Evolutionary conservation across 495 filamentous ascomycete genomes (phyloP), one percentile per base, ranked within the genome.

Genomic region (Penicillium silybi): DNA sequence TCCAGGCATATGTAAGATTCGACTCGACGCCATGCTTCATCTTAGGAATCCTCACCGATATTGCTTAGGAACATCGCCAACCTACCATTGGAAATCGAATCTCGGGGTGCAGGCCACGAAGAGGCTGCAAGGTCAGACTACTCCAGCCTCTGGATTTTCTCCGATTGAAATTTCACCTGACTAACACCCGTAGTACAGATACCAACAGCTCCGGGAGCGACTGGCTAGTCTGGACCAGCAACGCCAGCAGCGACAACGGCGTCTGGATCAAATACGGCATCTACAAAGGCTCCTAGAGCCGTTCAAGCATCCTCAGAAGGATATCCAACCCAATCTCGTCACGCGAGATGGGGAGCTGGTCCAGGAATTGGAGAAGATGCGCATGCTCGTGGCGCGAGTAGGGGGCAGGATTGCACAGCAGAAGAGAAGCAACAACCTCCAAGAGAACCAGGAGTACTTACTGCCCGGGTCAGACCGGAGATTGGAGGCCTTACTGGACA

Each of bases 281-380:
- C 72, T 90, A 40, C 75, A 78, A 38, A 66, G 63, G 6, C 61
- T 88, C n/a, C 64, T 91, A 0, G 72, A 74, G 34, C 83, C 82
- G 0, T 87, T 88, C 53, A 58, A 74, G 29, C 63, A 80, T 6
- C 76, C 81, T 1, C 70, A 75, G 42, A 61, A 73, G 32, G 76
- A 74, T 40, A 80, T 95, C 20, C 89, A 95, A 59, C 84, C 85
- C 19, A 95, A 92, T 67, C 70, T 95, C 16, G 77, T 90, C 9
- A 87, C 82, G 13, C 79, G 80, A 39, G 85, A 89, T 65, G 86
- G 85, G n/a, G 82, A 85, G 56, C 63, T 95, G 19, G 81, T 83
- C 54, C 71, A 75, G 37, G 90, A 95, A 67, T 61, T 95, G 54
- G 82, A 87, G 60, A 83, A 79, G 56, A 92, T 89, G 84, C 79